Evolutionary conservation across 352 stramenopile species (phyloP), one percentile per base, ranked within the genome.

Genomic region (Thraustotheca clavata): DNA sequence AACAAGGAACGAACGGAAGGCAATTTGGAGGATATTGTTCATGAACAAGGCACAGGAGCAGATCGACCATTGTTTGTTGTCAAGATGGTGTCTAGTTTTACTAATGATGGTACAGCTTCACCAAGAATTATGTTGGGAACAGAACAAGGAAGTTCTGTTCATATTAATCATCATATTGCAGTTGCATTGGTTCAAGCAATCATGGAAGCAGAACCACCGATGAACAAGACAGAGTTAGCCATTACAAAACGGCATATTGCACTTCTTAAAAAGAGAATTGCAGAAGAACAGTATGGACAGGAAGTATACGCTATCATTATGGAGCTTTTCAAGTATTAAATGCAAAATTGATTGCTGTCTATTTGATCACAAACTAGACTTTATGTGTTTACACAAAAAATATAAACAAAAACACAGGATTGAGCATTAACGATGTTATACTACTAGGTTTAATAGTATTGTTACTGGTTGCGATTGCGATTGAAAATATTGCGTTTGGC

Each of bases 21-120:
- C n/a, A 52, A 9, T 9, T 31, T 52, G 2, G 43, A 52, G 24
- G 43, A 1, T 31, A 52, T 52, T 52, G 43, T 52, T 9, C 43
- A 52, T 4, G 2, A n/a, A 2, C 39, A 47, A 24, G n/a, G 22
- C 43, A 31, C 31, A 3, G 1, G 9, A 2, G 34, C 2, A 31
- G n/a, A 2, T 9, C 43, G 43, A 1, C 43, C 43, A 31, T 31
- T 52, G 24, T 52, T 52, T 31, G 11, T 18, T 11, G 43, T 52
- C 43, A 52, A 52, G 43, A 52, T 52, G 43, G 43, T 52, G 24
- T 52, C 43, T 24, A 9, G 43, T 31, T 52, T 52, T 52, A 7
- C 43, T 11, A 52, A 52, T 31, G 43, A 52, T 7, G 43, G 43
- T 7, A 52, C 43, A 31, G 12, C 43, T 9, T 52, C 43, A 31